phyloP scores from a whole-genome alignment of 176 grass and related monocot genomes.

The Ananas comosus region DNA sequence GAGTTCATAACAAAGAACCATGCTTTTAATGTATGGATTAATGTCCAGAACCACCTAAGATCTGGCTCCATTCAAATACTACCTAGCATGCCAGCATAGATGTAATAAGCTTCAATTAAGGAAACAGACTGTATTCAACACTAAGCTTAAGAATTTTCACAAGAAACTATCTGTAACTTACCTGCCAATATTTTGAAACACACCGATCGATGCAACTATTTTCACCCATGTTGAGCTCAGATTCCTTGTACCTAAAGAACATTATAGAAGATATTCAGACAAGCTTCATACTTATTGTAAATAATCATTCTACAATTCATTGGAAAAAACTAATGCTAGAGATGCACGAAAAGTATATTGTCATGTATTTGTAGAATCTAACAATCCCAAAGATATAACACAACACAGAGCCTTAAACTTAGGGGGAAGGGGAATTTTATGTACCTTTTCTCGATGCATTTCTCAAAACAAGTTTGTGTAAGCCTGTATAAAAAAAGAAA shows the following conservation, averaged over 20 bases:
- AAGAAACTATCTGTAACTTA: slow-evolving; percentile 24
- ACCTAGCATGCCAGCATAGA: no score
- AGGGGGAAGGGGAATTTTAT: not conserved
- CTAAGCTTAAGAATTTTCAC: slow-evolving; percentile 3
- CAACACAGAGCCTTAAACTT: not conserved
- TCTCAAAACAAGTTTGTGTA: slow-evolving; percentile 72
- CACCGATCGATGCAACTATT: slow-evolving; percentile 98
- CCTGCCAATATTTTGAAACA: slow-evolving; percentile 97
- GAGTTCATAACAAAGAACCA: no score
- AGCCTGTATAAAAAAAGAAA: slow-evolving; percentile 36
- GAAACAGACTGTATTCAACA: no score
- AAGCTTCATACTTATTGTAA: not conserved
- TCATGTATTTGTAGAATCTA: not conserved
- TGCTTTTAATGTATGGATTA: no score
- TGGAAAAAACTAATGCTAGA: not conserved
- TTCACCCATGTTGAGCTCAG: slow-evolving; percentile 97
- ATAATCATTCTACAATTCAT: slow-evolving; percentile 1
- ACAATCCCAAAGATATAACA: not conserved
- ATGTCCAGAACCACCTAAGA: no score
- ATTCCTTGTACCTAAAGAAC: slow-evolving; percentile 76
- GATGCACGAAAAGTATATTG: not conserved
- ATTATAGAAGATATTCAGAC: not conserved
- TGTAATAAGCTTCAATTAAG: no score
- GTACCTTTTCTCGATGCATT: slow-evolving; percentile 91
- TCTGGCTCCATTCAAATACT: no score